Conservation (phyloP, 495 filamentous ascomycete species). For the Hypoxylon crocopeplum region DNA sequence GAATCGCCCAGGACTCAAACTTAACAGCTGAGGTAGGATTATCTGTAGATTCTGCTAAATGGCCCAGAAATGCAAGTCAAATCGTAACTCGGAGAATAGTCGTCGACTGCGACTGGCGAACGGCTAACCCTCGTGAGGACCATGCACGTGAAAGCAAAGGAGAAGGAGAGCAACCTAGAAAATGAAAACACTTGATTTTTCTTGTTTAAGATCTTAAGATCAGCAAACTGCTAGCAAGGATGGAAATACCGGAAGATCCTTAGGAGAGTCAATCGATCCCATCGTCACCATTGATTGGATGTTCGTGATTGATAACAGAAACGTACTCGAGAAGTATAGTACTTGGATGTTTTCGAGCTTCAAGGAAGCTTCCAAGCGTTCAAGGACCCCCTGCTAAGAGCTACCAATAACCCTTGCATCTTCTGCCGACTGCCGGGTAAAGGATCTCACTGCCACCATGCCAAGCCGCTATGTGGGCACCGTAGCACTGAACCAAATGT, state of each 20-base stretch:
- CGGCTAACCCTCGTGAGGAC: not conserved
- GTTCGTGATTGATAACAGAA: constrained; percentile 13
- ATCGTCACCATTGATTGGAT: constrained; percentile 16
- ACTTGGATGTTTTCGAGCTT: constrained; percentile 16
- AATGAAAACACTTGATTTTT: constrained; percentile 21
- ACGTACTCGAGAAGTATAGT: constrained; percentile 25
- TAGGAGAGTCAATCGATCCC: constrained; percentile 17
- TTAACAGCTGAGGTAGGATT: constrained; percentile 11
- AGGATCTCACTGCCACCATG: constrained; percentile 33
- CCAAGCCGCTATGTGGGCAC: constrained; percentile 11
- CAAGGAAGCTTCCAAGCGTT: not conserved
- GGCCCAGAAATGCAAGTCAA: not conserved
- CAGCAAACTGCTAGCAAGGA: constrained; percentile 9
- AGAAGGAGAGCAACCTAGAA: constrained; percentile 3
- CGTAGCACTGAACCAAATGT: constrained; percentile 19
- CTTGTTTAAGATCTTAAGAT: constrained; percentile 1
- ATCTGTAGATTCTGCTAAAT: constrained; percentile 9
- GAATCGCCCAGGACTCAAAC: not conserved
- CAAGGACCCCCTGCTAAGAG: constrained; percentile 2
- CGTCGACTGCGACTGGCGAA: constrained; percentile 3
- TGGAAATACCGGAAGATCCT: constrained; percentile 15
- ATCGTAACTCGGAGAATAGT: constrained; percentile 6
- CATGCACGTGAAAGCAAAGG: constrained; percentile 16
- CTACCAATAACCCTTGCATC: constrained; percentile 14
- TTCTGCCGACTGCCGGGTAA: constrained; percentile 32